phyloP scores from a whole-genome alignment of 768 basidiomycete genomes.

The Hortiboletus flavorubellus region DNA sequence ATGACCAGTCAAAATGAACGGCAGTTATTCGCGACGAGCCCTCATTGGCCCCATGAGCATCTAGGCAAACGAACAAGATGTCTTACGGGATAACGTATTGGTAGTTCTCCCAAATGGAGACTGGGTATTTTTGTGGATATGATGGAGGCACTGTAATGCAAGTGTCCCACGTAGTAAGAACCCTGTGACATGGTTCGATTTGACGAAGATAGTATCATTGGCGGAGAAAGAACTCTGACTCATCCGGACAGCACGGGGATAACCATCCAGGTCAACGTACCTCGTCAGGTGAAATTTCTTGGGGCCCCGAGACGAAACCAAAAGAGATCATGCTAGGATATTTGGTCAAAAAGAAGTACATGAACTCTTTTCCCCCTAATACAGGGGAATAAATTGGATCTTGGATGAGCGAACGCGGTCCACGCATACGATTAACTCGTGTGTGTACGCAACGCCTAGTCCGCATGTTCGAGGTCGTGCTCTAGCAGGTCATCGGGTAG shows the following conservation, averaged over 20 bases:
- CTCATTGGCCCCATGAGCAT: no score
- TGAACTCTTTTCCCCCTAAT: background rate
- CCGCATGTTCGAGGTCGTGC: background rate
- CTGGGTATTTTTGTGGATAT: background rate
- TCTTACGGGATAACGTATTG: no score
- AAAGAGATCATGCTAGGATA: background rate
- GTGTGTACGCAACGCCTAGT: no score
- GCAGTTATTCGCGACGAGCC: no score
- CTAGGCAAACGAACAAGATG: no score
- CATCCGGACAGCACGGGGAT: background rate
- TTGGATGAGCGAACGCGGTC: no score
- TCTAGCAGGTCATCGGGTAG: background rate
- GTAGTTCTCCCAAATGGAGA: no score
- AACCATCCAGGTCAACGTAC: no score
- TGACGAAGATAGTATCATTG: background rate
- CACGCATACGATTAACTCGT: no score
- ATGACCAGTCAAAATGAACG: no score
- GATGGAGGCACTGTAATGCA: background rate
- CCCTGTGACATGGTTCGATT: background rate
- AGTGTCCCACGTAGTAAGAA: background rate
- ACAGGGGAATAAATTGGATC: no score
- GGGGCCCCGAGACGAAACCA: background rate
- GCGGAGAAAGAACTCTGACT: background rate
- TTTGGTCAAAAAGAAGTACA: background rate
- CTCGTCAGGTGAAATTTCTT: background rate